Conservation (phyloP, 169 alveolate species). For the Plasmodium ovale region DNA sequence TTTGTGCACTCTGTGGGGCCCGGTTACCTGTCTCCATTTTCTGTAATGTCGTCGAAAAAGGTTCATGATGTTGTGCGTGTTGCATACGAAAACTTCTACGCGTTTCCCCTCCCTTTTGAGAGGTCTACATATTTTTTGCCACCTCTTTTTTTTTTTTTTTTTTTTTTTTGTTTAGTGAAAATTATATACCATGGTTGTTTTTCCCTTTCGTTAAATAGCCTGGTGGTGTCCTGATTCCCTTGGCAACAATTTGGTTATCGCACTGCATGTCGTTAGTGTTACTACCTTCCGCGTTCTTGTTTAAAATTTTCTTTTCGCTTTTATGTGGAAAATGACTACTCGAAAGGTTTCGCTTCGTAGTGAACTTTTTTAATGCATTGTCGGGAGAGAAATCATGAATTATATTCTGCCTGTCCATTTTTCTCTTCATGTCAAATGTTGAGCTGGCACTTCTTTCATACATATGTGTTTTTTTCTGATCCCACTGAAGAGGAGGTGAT, state of each 20-base stretch:
- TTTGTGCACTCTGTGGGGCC: too few relatives aligned
- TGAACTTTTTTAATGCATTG: neutral
- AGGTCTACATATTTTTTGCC: too few relatives aligned
- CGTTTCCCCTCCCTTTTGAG: too few relatives aligned
- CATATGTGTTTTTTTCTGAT: constrained; percentile 7
- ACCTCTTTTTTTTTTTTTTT: too few relatives aligned
- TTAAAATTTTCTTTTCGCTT: constrained; percentile 3
- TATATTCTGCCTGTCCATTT: constrained; percentile 4
- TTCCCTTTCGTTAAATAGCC: constrained; percentile 36
- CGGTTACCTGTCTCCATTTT: too few relatives aligned
- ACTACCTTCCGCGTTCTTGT: neutral
- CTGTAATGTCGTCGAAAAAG: too few relatives aligned
- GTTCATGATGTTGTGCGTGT: too few relatives aligned
- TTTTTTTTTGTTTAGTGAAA: too few relatives aligned
- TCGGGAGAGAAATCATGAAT: neutral
- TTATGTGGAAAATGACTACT: neutral
- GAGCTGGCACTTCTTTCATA: constrained; percentile 29
- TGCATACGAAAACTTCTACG: too few relatives aligned
- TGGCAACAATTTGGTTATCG: neutral
- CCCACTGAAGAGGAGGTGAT: neutral
- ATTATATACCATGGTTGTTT: constrained; percentile 52
- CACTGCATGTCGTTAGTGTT: neutral
- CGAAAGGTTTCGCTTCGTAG: neutral
- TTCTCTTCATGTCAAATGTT: neutral
- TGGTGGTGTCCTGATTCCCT: neutral